phyloP scores from a whole-genome alignment of 192 early-diverging fungal species.

The Coemansia sp. region DNA sequence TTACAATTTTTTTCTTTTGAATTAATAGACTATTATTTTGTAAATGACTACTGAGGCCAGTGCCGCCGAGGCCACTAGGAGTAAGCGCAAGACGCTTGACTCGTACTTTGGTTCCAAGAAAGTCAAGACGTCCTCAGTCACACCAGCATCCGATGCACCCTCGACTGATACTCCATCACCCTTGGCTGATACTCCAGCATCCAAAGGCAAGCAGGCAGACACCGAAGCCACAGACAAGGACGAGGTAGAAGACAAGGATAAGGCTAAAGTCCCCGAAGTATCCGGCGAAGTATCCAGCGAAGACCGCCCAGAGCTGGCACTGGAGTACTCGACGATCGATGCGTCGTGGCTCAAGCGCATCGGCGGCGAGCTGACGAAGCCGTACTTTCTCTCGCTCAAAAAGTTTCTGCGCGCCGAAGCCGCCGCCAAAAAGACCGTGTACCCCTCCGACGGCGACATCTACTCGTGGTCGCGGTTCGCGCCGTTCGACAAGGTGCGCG shows the following conservation, averaged over 20 bases:
- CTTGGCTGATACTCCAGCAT: neutral
- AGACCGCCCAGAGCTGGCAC: slow-evolving; percentile 8
- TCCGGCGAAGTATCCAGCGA: neutral
- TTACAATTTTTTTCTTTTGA: slow-evolving; percentile 8
- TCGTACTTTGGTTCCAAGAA: slow-evolving; percentile 25
- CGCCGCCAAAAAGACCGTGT: slow-evolving; percentile 57
- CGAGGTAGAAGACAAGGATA: neutral
- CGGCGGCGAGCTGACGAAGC: slow-evolving; percentile 60
- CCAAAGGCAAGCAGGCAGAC: neutral
- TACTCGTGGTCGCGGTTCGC: slow-evolving; percentile 84
- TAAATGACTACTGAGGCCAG: neutral
- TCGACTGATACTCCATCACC: neutral
- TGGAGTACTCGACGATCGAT: slow-evolving; percentile 74
- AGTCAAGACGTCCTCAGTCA: slow-evolving; percentile 1
- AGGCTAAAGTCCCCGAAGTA: neutral
- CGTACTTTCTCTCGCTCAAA: slow-evolving; percentile 64
- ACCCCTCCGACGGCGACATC: slow-evolving; percentile 70
- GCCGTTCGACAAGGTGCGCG: slow-evolving; percentile 66
- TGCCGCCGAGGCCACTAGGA: neutral
- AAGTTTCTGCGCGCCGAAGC: slow-evolving; percentile 62
- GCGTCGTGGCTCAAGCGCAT: slow-evolving; percentile 71
- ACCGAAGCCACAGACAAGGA: neutral
- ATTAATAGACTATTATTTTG: slow-evolving; percentile 1
- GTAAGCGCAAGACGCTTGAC: slow-evolving; percentile 46
- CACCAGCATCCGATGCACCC: neutral